Base-by-base conservation (phyloP, 352 stramenopile species). In the Globisporangium camurandrum region DNA sequence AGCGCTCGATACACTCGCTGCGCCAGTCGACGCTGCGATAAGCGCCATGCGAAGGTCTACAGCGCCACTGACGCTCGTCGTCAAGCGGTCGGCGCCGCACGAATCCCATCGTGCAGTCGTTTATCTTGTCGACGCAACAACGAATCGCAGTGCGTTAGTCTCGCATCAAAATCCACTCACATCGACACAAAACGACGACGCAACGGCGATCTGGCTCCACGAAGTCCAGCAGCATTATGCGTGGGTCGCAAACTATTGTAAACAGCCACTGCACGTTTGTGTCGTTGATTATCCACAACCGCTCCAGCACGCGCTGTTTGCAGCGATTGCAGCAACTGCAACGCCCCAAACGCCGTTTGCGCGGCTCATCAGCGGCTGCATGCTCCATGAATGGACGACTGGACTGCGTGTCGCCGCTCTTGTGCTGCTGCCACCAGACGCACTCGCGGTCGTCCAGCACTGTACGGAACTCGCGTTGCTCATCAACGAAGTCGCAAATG, bases 391-490 rank as follows among this genome's bases (percentile, higher is more conserved):
- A 5, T 34, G n/a, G n/a, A n/a, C n/a, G n/a, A n/a, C 54, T 16
- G 14, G 16, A 0, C 26, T 23, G 11, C 23, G 45, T 12, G 23
- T 17, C 7, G 16, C 28, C 9, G 19, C 23, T 12, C 26, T 38
- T 11, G 11, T 59, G 23, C 19, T 24, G 19, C 9, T 49, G 12
- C 20, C 54, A 20, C 2, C 6, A 11, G 10, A 20, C 10, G 36
- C 14, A 17, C 17, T 31, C 14, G 31, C 43, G 4, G 46, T 49
- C 5, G 30, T 59, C 6, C 30, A 42, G 31, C 5, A 8, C 10
- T 54, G 53, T 27, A 39, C 20, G 8, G 46, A 59, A 31, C 45
- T 59, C 31, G 45, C 46, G 19, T 12, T 59, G 46, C 46, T 59
- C 22, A 46, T 59, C 23, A 50, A 59, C 46, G 39, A 54, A 27